Conservation (phyloP, 805 yeast species). For the Cyberlindnera amylophila region DNA sequence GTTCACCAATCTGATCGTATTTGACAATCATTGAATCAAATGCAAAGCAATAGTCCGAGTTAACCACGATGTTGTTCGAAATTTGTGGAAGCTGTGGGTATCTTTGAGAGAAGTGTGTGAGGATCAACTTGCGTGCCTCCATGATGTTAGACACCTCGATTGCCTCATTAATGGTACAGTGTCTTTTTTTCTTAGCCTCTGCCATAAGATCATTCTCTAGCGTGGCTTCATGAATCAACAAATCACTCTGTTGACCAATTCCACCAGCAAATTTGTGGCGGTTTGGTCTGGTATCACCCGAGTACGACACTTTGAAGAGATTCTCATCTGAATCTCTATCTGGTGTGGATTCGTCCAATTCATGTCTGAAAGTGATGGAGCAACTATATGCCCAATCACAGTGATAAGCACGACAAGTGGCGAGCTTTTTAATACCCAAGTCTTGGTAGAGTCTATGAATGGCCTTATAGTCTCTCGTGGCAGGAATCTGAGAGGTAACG, state of each 20-base stretch:
- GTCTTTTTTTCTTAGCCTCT: slow-evolving; percentile 80
- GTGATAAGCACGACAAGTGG: slow-evolving; percentile 76
- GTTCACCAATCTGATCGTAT: slow-evolving; percentile 41
- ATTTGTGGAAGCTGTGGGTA: slow-evolving; percentile 57
- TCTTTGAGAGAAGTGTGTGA: slow-evolving; percentile 93
- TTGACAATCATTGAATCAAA: slow-evolving; percentile 62
- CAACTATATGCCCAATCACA: slow-evolving; percentile 80
- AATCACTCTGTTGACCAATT: slow-evolving; percentile 63
- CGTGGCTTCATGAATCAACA: slow-evolving; percentile 91
- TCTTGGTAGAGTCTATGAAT: slow-evolving; percentile 24
- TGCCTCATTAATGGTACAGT: slow-evolving; percentile 88
- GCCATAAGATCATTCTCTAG: slow-evolving; percentile 71
- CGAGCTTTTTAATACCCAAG: slow-evolving; percentile 28
- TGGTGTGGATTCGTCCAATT: slow-evolving; percentile 11
- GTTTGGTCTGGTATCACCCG: slow-evolving; percentile 94
- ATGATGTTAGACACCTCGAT: slow-evolving; percentile 62
- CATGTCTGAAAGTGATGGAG: slow-evolving; percentile 43
- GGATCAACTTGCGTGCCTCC: slow-evolving; percentile 64
- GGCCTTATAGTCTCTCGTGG: slow-evolving; percentile 22
- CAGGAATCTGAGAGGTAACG: neutral
- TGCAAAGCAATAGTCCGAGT: slow-evolving; percentile 46
- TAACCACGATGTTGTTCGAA: slow-evolving; percentile 27
- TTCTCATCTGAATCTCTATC: no score
- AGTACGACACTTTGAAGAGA: slow-evolving; percentile 74
- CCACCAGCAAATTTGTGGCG: slow-evolving; percentile 47